These are phyloP conservation scores for Helianthus tuberosus DNA, from an alignment of 129 eudicot genomes.

Conservation along the genomic window DNA sequence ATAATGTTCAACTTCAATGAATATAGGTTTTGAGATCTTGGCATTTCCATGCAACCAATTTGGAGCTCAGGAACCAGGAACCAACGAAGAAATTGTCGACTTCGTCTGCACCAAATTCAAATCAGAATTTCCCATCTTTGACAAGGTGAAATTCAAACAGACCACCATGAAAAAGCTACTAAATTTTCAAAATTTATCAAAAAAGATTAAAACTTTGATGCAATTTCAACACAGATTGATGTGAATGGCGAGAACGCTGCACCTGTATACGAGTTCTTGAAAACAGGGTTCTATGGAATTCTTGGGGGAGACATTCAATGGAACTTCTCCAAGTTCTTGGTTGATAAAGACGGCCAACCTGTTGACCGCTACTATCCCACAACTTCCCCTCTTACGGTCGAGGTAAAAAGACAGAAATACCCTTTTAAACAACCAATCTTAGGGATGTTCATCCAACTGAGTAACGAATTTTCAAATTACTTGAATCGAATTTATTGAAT, in stretches of 20 bases:
- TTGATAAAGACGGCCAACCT: constrained; percentile 68
- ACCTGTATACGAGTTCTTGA: constrained; percentile 78
- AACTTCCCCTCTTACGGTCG: constrained; percentile 87
- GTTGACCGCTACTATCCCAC: constrained; percentile 91
- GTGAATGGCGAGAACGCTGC: constrained; percentile 77
- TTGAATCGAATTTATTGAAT: too few species aligned
- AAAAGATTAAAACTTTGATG: background rate
- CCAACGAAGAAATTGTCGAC: constrained; percentile 69
- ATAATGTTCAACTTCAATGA: constrained; percentile 18
- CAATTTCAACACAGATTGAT: constrained; percentile 55
- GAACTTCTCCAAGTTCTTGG: constrained; percentile 92
- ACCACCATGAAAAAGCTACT: background rate
- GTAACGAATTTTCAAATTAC: too few species aligned
- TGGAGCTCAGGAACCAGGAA: constrained; percentile 90
- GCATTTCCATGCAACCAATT: constrained; percentile 98
- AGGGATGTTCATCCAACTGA: too few species aligned
- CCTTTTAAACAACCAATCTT: background rate
- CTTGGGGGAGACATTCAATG: constrained; percentile 84
- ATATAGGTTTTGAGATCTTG: constrained; percentile 76
- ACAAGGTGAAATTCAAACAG: constrained; percentile 53
- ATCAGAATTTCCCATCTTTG: constrained; percentile 85
- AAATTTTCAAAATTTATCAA: background rate
- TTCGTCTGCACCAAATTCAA: constrained; percentile 87
- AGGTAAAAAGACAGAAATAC: constrained; percentile 47
- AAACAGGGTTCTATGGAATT: constrained; percentile 75